A percentile compares a stretch with the other conserved stretches of the same genome.
phyloP scores from a whole-genome alignment of 495 filamentous ascomycete genomes.

The Cenococcum geophilum region DNA sequence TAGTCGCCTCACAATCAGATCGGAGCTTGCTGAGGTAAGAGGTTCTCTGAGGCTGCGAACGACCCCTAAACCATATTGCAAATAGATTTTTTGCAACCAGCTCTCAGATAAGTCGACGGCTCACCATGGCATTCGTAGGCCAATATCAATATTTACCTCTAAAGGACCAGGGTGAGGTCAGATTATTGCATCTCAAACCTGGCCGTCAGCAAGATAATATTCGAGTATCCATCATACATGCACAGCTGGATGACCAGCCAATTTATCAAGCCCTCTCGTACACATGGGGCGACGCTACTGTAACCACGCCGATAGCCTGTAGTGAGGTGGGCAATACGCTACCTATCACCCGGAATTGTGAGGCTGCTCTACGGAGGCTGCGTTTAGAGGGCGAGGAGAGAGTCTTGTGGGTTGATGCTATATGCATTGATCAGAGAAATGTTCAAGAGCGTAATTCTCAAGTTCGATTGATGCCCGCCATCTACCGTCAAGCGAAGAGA shows the following conservation, averaged over 20 bases:
- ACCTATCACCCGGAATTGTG: neutral
- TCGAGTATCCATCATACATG: neutral
- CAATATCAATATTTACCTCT: neutral
- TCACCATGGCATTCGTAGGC: neutral
- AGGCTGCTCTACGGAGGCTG: neutral
- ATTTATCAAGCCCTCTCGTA: neutral
- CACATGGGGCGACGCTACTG: neutral
- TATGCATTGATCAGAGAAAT: neutral
- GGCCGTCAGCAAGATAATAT: neutral
- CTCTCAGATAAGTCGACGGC: too few relatives aligned
- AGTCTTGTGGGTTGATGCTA: neutral
- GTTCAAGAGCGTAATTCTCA: neutral
- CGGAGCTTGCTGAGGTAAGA: too few relatives aligned
- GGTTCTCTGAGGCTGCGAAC: too few relatives aligned
- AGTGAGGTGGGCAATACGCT: neutral
- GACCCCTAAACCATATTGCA: too few relatives aligned
- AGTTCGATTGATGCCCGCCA: neutral
- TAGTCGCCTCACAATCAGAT: too few relatives aligned
- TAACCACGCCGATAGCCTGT: neutral
- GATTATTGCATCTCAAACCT: neutral
- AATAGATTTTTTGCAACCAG: too few relatives aligned
- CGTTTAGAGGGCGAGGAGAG: neutral
- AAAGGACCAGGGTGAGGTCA: neutral
- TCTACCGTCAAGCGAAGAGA: neutral
- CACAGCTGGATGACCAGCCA: neutral